Percentiles rank a stretch among this genome's conserved stretches.
phyloP scores from a whole-genome alignment of 179 eudicot genomes.

The Heliamphora ciliata region DNA sequence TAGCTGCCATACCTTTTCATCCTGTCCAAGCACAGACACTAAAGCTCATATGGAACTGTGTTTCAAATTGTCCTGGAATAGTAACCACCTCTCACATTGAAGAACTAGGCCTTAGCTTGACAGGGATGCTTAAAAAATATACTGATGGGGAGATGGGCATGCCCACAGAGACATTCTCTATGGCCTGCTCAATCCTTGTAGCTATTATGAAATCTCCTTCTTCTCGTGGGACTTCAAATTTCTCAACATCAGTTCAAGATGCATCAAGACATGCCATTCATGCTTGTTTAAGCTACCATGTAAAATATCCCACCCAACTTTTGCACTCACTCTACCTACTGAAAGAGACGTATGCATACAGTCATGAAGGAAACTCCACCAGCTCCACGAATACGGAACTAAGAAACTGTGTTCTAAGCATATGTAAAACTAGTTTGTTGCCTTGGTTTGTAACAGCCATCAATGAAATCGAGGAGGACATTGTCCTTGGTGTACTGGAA shows the following conservation, averaged over 20 bases:
- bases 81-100: conserved; percentile 54
- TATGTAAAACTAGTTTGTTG: conserved; percentile 54
- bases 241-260: conserved; percentile 40
- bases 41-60: conserved; percentile 56
- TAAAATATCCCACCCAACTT: conserved; percentile 39
- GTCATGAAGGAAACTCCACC: conserved; percentile 29
- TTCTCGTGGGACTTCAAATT: conserved; percentile 42
- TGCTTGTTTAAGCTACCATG: conserved; percentile 41
- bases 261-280: conserved; percentile 52
- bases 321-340: conserved; percentile 67
- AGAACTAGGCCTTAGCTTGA: conserved; percentile 55
- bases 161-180: conserved; percentile 66
- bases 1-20: conserved; percentile 83
- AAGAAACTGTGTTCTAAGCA: conserved; percentile 38
- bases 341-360: conserved; percentile 67
- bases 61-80: conserved; percentile 65
- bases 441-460: conserved; percentile 69
- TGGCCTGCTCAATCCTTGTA: conserved; percentile 65
- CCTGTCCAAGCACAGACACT: conserved; percentile 72
- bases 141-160: conserved; percentile 60
- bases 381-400: conserved; percentile 29
- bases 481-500: conserved; percentile 68
- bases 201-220: conserved; percentile 65
- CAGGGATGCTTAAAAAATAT: conserved; percentile 61
- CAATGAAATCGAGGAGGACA: conserved; percentile 69